These are phyloP conservation scores for Cyberlindnera xylosilytica DNA, from an alignment of 805 yeast genomes.

Conservation along the genomic window DNA sequence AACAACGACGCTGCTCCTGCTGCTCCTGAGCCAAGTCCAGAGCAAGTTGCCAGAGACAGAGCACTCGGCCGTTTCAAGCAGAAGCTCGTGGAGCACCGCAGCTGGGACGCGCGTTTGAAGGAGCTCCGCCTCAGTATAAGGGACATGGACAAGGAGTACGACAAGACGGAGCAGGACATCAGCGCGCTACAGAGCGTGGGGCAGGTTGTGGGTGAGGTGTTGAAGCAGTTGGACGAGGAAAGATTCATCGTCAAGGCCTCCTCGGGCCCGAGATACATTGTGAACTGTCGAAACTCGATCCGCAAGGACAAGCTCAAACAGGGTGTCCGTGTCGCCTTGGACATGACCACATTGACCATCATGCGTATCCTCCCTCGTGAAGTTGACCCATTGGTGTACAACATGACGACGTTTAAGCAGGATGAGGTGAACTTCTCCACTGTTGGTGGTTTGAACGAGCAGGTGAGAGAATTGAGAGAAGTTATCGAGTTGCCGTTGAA, in stretches of 20 bases:
- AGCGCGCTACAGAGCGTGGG: slow-evolving; percentile 97
- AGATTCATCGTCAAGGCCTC: slow-evolving; percentile 94
- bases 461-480: slow-evolving; percentile 93
- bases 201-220: slow-evolving; percentile 93
- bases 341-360: slow-evolving; percentile 95
- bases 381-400: slow-evolving; percentile 96
- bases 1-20: slow-evolving; percentile 6
- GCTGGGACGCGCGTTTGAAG: slow-evolving; percentile 89
- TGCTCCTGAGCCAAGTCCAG: slow-evolving; percentile 30
- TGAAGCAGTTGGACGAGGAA: slow-evolving; percentile 93
- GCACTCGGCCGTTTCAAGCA: slow-evolving; percentile 78
- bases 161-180: slow-evolving; percentile 94
- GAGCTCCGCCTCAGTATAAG: slow-evolving; percentile 79
- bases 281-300: slow-evolving; percentile 93
- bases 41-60: slow-evolving; percentile 69
- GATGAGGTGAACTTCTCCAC: slow-evolving; percentile 93
- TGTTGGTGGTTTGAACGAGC: slow-evolving; percentile 95
- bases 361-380: slow-evolving; percentile 97
- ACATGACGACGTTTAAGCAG: slow-evolving; percentile 98
- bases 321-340: slow-evolving; percentile 95
- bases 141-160: slow-evolving; percentile 77
- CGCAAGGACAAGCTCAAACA: slow-evolving; percentile 79
- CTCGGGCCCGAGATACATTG: slow-evolving; percentile 96
- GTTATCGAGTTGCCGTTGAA: slow-evolving; percentile 96
- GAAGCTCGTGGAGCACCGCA: slow-evolving; percentile 87